These are phyloP conservation scores for Phytophthora hybrid DNA, from an alignment of 352 stramenopile genomes.

Conservation along the genomic window DNA sequence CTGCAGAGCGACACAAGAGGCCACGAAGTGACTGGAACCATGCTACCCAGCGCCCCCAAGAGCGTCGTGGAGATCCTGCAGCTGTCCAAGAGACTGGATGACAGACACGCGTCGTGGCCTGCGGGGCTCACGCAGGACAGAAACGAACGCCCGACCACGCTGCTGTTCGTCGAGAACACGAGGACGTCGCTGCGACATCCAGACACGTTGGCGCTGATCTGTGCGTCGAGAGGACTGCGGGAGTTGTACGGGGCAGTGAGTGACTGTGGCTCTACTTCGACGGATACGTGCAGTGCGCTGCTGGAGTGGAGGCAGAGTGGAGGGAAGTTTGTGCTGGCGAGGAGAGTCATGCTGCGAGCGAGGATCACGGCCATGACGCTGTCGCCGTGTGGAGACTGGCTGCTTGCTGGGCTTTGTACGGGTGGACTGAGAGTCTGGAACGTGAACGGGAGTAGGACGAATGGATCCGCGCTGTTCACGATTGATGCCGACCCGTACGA, in stretches of 20 bases:
- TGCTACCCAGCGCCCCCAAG: conserved; percentile 34
- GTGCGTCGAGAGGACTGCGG: conserved; percentile 30
- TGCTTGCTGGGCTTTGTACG: conserved; percentile 54
- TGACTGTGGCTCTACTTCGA: background rate
- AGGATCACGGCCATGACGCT: conserved; percentile 47
- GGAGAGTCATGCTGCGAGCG: conserved; percentile 44
- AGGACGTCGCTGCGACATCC: conserved; percentile 44
- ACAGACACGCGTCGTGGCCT: conserved; percentile 3
- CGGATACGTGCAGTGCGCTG: conserved; percentile 8
- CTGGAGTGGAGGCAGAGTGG: conserved; percentile 37
- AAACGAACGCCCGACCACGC: conserved; percentile 19
- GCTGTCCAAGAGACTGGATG: conserved; percentile 51
- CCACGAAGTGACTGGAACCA: background rate
- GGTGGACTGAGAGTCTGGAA: conserved; percentile 69
- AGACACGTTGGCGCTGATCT: conserved; percentile 49
- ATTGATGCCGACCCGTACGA: conserved; percentile 33
- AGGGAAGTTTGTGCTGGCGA: conserved; percentile 28
- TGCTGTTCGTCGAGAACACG: conserved; percentile 67
- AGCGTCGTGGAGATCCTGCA: conserved; percentile 64
- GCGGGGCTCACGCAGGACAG: background rate
- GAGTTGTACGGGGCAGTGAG: conserved; percentile 51
- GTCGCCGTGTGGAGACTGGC: conserved; percentile 54
- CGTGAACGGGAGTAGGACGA: conserved; percentile 34
- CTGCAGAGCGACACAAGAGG: conserved; percentile 3
- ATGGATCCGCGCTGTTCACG: conserved; percentile 26